Conservation (phyloP, 2,329 filamentous ascomycete species). For the Colletotrichum lini region DNA sequence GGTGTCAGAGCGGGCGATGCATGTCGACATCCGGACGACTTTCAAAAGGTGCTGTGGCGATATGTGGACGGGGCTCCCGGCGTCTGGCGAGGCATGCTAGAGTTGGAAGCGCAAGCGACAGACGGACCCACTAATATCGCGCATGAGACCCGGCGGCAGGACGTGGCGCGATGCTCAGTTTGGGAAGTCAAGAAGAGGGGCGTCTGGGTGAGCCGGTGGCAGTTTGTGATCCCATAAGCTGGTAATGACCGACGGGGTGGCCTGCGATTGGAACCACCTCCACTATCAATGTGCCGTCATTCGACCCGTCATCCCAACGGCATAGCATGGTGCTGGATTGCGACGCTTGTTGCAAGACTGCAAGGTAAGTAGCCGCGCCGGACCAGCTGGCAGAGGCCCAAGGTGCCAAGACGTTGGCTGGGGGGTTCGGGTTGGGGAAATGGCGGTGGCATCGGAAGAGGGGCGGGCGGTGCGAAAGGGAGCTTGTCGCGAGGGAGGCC, state of each 20-base stretch:
- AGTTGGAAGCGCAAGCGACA: constrained; percentile 11
- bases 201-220: constrained; percentile 7
- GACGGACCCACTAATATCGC: neutral
- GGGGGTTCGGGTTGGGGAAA: constrained; percentile 25
- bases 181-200: constrained; percentile 7
- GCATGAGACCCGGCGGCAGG: constrained; percentile 1
- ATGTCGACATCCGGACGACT: constrained; percentile 26
- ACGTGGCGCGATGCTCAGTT: constrained; percentile 20
- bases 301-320: constrained; percentile 13
- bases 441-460: constrained; percentile 37
- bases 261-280: constrained; percentile 14
- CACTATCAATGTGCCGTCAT: constrained; percentile 18
- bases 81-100: constrained; percentile 9
- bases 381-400: constrained; percentile 36
- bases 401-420: constrained; percentile 33
- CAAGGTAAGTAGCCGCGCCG: constrained; percentile 30
- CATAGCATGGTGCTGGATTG: constrained; percentile 32
- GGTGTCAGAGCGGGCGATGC: constrained; percentile 39
- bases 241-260: constrained; percentile 11
- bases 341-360: constrained; percentile 29
- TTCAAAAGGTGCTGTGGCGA: neutral
- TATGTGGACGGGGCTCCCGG: constrained; percentile 17
- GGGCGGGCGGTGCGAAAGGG: constrained; percentile 45
- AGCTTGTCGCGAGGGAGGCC: constrained; percentile 52
- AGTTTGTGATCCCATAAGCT: constrained; percentile 28